Conservation (phyloP, 345 rosid genomes). For the Hypericum androsaemum region DNA sequence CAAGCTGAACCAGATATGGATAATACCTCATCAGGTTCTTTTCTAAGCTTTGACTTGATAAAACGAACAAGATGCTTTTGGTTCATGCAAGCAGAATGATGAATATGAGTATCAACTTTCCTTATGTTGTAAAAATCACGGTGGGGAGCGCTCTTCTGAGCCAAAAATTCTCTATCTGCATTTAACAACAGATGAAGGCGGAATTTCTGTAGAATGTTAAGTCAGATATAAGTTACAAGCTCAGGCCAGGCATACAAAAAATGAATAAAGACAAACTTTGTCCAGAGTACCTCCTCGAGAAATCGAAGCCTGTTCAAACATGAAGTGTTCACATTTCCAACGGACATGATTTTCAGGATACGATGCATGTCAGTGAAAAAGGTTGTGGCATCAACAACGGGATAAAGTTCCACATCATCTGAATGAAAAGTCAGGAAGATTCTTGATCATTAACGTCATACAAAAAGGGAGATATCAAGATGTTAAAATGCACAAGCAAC, state of each 20-base stretch:
- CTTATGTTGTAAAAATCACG: conserved; percentile 97
- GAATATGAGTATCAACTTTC: conserved; percentile 98
- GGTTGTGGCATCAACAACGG: conserved; percentile 80
- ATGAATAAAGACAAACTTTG: neutral
- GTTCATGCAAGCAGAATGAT: conserved; percentile 99
- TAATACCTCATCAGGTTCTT: conserved; percentile 96
- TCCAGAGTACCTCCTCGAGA: conserved; percentile 63
- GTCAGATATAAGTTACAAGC: conserved; percentile 18
- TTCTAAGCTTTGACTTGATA: conserved; percentile 91
- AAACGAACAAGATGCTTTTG: conserved; percentile 98
- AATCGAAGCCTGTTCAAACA: conserved; percentile 86
- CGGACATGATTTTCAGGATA: conserved; percentile 75
- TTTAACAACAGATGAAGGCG: conserved; percentile 98
- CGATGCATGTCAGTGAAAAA: conserved; percentile 90
- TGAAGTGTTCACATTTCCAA: conserved; percentile 84
- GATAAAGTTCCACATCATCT: conserved; percentile 78
- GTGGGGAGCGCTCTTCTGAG: conserved; percentile 99
- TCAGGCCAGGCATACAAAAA: neutral
- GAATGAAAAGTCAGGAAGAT: too few species aligned
- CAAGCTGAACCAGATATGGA: neutral
- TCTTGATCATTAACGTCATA: too few species aligned
- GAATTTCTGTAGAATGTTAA: conserved; percentile 47
- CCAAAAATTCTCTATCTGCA: conserved; percentile 91
- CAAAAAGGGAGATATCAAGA: conserved; percentile 13
- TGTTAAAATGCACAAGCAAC: neutral